phyloP scores from a whole-genome alignment of 441 rosid species.

The Adansonia rubrostipa region DNA sequence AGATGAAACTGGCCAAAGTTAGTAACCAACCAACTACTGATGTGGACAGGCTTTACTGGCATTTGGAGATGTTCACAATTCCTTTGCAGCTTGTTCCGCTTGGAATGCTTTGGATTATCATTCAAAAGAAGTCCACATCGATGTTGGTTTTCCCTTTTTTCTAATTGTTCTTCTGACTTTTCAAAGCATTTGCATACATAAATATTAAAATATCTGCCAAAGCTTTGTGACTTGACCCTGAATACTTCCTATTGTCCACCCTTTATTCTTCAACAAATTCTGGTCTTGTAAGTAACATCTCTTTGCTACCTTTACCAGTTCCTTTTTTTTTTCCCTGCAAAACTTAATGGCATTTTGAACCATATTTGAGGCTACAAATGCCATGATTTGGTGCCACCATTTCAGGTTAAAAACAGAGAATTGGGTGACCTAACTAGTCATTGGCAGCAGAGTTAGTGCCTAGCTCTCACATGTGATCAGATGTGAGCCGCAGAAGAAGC shows the following conservation, averaged over 20 bases:
- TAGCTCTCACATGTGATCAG: slow-evolving; percentile 22
- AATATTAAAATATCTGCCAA: neutral
- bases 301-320: slow-evolving; percentile 2
- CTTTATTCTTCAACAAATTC: neutral
- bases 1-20: no score
- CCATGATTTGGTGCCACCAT: slow-evolving; percentile 29
- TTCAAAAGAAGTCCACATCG: no score
- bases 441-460: slow-evolving; percentile 13
- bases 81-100: no score
- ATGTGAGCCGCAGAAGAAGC: neutral
- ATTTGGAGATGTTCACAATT: no score
- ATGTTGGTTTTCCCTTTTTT: no score
- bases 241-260: no score
- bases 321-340: neutral
- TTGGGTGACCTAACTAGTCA: slow-evolving; percentile 10
- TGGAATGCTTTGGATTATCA: no score
- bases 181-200: neutral
- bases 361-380: slow-evolving; percentile 27
- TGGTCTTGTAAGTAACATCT: neutral
- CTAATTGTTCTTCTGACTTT: no score
- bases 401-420: slow-evolving; percentile 3
- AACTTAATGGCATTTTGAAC: neutral
- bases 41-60: no score
- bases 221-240: no score
- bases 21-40: no score